Conservation (phyloP, 768 basidiomycete species). For the Mycena rebaudengoi region DNA sequence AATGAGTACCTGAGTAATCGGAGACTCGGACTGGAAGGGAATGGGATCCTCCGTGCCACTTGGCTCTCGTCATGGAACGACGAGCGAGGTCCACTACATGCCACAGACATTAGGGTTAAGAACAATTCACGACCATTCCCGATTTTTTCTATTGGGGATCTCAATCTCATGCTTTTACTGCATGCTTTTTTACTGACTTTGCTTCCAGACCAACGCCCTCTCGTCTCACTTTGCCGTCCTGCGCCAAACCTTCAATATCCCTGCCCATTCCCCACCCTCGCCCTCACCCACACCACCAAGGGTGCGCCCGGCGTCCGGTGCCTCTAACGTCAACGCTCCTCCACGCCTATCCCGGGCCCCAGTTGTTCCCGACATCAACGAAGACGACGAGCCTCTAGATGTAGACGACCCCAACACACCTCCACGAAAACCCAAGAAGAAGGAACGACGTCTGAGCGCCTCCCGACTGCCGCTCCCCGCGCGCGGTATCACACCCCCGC, state of each 20-base stretch:
- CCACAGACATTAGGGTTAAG: too few relatives aligned
- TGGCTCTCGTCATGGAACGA: too few relatives aligned
- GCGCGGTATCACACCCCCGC: constrained; percentile 22
- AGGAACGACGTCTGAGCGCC: constrained; percentile 40
- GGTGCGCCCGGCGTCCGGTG: constrained; percentile 14
- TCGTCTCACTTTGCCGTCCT: constrained; percentile 72
- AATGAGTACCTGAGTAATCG: too few relatives aligned
- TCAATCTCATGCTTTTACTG: constrained; percentile 21
- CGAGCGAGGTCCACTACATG: too few relatives aligned
- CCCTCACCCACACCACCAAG: constrained; percentile 25
- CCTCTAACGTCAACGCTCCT: constrained; percentile 26
- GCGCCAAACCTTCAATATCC: constrained; percentile 67
- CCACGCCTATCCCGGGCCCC: constrained; percentile 50
- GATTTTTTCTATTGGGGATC: too few relatives aligned
- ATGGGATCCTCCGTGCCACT: too few relatives aligned
- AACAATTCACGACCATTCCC: too few relatives aligned
- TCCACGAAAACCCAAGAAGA: constrained; percentile 38
- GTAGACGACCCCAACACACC: constrained; percentile 10
- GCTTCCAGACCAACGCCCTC: constrained; percentile 60
- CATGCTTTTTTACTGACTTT: constrained; percentile 14
- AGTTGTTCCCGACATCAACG: constrained; percentile 45
- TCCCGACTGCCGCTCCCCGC: constrained; percentile 36
- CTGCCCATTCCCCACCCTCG: constrained; percentile 21
- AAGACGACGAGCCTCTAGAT: constrained; percentile 27
- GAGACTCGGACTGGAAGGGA: too few relatives aligned